A percentile compares a stretch with the other conserved stretches of the same genome.
Conservation (phyloP, 345 rosid genomes). For the Camelina sativa region DNA sequence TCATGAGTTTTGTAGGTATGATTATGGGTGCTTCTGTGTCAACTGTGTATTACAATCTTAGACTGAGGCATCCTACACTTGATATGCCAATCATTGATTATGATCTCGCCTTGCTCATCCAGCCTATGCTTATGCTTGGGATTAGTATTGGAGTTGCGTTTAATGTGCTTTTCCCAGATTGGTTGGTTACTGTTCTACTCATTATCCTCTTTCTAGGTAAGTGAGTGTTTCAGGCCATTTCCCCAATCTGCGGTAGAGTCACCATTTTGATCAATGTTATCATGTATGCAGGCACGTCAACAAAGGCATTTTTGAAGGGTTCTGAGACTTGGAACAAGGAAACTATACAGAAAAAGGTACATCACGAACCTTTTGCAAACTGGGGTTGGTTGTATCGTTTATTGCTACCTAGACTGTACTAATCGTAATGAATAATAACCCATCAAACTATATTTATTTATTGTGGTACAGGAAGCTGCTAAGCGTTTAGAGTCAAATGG, state of each 20-base stretch:
- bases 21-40: slow-evolving; percentile 86
- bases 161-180: slow-evolving; percentile 77
- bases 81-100: slow-evolving; percentile 84
- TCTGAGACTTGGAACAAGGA: slow-evolving; percentile 86
- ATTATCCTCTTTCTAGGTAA: slow-evolving; percentile 81
- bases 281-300: slow-evolving; percentile 63
- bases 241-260: neutral
- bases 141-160: slow-evolving; percentile 80
- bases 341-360: slow-evolving; percentile 66
- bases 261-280: no score
- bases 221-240: slow-evolving; percentile 9
- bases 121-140: slow-evolving; percentile 90
- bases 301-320: slow-evolving; percentile 86
- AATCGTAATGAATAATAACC: slow-evolving; percentile 7
- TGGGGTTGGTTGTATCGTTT: neutral
- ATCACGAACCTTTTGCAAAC: no score
- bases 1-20: slow-evolving; percentile 57
- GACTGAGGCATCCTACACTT: slow-evolving; percentile 73
- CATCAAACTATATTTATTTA: neutral
- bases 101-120: slow-evolving; percentile 78
- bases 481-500: slow-evolving; percentile 54
- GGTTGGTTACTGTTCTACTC: slow-evolving; percentile 85
- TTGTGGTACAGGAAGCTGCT: slow-evolving; percentile 58
- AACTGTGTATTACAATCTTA: slow-evolving; percentile 80
- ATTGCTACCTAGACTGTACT: neutral